A percentile compares a stretch with the other conserved stretches of the same genome.
Evolutionary conservation across 2,329 filamentous ascomycete species (phyloP).

Genomic region (Beauveria sp.): DNA sequence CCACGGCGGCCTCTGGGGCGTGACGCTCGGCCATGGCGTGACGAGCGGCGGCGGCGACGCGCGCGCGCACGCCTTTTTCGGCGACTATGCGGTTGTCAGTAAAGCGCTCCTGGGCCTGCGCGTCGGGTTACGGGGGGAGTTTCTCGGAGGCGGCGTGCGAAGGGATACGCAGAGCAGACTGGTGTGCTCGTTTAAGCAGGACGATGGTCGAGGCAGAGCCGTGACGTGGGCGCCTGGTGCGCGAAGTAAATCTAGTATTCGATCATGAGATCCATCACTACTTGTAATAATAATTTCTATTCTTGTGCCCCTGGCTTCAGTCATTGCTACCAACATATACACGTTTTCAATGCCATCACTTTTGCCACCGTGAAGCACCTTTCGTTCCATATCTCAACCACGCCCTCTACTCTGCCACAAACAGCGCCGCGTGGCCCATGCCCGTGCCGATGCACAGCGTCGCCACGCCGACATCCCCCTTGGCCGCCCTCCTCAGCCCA

Average conservation of each 20-base stretch:
- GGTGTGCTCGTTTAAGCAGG: slow-evolving; percentile 25
- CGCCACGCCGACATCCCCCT: slow-evolving; percentile 71
- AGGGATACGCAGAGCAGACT: slow-evolving; percentile 31
- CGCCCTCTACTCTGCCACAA: slow-evolving; percentile 52
- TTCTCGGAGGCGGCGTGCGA: slow-evolving; percentile 34
- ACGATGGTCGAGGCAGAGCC: neutral
- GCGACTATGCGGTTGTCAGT: slow-evolving; percentile 37
- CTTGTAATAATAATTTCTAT: neutral
- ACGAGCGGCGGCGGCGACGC: slow-evolving; percentile 23
- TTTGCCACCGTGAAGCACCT: no score
- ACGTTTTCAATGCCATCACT: neutral
- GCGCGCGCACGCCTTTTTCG: slow-evolving; percentile 47
- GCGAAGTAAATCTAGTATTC: neutral
- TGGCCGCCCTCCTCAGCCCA: slow-evolving; percentile 57
- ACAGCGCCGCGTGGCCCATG: slow-evolving; percentile 68
- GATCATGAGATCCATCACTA: neutral
- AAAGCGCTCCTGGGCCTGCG: slow-evolving; percentile 30
- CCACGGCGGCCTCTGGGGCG: slow-evolving; percentile 38
- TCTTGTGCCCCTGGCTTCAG: neutral
- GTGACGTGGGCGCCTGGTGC: slow-evolving; percentile 20
- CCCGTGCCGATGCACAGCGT: slow-evolving; percentile 85
- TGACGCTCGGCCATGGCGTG: slow-evolving; percentile 52
- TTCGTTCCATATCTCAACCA: slow-evolving; percentile 13
- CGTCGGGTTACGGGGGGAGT: slow-evolving; percentile 31
- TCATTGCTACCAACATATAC: neutral